Conservation (phyloP, 306 rosid genomes). For the Rosa rugosa region DNA sequence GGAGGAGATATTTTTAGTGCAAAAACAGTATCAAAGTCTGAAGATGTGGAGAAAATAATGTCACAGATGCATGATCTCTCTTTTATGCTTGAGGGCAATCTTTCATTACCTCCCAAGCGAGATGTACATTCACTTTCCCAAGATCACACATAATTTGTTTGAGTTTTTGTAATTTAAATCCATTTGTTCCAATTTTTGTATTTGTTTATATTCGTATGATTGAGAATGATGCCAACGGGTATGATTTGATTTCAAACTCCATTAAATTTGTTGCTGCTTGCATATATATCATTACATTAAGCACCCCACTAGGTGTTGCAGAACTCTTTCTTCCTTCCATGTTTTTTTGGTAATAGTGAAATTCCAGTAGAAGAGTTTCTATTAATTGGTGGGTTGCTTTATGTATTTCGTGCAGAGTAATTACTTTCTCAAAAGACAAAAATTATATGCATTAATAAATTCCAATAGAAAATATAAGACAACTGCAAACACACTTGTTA, state of each 20-base stretch:
- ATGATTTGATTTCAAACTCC: background rate
- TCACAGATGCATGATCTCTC: slow-evolving; percentile 91
- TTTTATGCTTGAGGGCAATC: slow-evolving; percentile 76
- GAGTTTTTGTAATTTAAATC: background rate
- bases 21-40: slow-evolving; percentile 39
- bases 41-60: slow-evolving; percentile 53
- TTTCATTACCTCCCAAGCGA: slow-evolving; percentile 66
- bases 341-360: no score
- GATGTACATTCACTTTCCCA: slow-evolving; percentile 31
- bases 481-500: background rate
- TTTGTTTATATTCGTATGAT: background rate
- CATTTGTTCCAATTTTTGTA: background rate
- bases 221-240: background rate
- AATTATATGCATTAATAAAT: background rate
- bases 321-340: no score
- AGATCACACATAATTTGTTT: slow-evolving; percentile 10
- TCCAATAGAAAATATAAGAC: background rate
- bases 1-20: slow-evolving; percentile 34
- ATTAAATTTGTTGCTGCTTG: background rate
- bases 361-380: no score
- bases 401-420: background rate
- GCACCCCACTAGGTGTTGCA: background rate
- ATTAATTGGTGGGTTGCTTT: no score
- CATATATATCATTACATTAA: background rate
- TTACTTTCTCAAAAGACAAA: background rate